These are phyloP conservation scores for Oryza longistaminata DNA, from an alignment of 176 grass and related monocot genomes.

Conservation along the genomic window DNA sequence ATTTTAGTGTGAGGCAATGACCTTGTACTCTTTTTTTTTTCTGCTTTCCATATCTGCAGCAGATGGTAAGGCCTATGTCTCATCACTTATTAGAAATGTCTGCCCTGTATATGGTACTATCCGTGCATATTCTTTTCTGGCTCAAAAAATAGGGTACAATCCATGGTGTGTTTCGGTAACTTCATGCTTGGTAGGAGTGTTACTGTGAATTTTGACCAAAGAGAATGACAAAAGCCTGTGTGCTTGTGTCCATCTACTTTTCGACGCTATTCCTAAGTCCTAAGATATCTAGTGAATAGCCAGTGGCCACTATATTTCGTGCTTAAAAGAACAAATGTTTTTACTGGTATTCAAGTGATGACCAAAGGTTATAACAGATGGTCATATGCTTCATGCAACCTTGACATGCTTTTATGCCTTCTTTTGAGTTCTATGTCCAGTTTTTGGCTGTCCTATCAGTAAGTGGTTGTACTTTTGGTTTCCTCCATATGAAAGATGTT, in stretches of 20 bases:
- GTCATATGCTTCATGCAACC: background rate
- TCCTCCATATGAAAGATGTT: background rate
- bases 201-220: background rate
- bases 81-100: background rate
- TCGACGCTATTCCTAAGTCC: background rate
- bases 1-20: background rate
- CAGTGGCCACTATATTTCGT: background rate
- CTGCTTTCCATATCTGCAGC: background rate
- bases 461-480: background rate
- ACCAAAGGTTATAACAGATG: background rate
- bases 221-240: background rate
- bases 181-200: background rate
- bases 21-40: background rate
- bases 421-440: background rate
- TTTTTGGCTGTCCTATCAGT: constrained; percentile 18
- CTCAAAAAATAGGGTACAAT: background rate
- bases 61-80: background rate
- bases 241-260: background rate
- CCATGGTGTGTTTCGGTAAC: background rate
- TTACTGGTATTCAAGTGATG: constrained; percentile 8
- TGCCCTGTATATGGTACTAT: background rate
- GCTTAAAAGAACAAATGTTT: background rate
- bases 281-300: background rate
- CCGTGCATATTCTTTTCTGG: background rate
- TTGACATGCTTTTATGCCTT: background rate